Percentiles rank a stretch among this genome's conserved stretches.
phyloP scores from a whole-genome alignment of 2,329 filamentous ascomycete genomes.

The Aspergillus sp. region DNA sequence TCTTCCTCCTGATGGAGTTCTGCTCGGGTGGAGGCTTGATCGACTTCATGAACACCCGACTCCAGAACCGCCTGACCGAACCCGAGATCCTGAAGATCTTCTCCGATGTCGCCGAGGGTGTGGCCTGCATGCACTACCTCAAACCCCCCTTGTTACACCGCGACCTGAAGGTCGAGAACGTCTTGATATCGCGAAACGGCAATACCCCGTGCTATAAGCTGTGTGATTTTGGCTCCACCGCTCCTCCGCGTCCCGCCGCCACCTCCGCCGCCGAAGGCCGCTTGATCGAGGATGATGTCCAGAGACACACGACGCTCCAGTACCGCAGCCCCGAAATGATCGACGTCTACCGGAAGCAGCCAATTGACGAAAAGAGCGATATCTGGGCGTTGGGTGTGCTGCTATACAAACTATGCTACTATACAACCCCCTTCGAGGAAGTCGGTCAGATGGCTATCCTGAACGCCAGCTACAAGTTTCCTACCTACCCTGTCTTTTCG shows the following conservation, averaged over 20 bases:
- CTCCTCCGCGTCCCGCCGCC: conserved; percentile 77
- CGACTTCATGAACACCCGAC: conserved; percentile 98
- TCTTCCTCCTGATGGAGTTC: conserved; percentile 97
- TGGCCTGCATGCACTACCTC: conserved; percentile 98
- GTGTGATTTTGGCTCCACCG: conserved; percentile 95
- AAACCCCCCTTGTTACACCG: conserved; percentile 89
- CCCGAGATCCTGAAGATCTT: conserved; percentile 98
- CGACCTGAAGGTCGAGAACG: conserved; percentile 97
- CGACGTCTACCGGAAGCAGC: conserved; percentile 92
- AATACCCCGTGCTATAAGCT: conserved; percentile 82
- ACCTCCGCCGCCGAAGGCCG: conserved; percentile 84
- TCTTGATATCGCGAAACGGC: conserved; percentile 73
- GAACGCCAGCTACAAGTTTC: conserved; percentile 92
- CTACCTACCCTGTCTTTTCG: conserved; percentile 83
- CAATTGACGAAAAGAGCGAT: conserved; percentile 97
- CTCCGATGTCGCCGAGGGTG: conserved; percentile 86
- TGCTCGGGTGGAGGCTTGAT: conserved; percentile 93
- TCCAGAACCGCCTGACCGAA: conserved; percentile 95
- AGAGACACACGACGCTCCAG: conserved; percentile 94
- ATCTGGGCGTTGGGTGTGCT: conserved; percentile 96
- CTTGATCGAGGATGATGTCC: conserved; percentile 92
- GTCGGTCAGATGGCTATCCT: conserved; percentile 96
- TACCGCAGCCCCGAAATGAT: conserved; percentile 99
- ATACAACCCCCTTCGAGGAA: conserved; percentile 97
- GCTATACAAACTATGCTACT: conserved; percentile 97